A percentile compares a stretch with the other conserved stretches of the same genome.
These are phyloP conservation scores for Fragaria ananassa DNA, from an alignment of 306 rosid species.

Conservation along the genomic window DNA sequence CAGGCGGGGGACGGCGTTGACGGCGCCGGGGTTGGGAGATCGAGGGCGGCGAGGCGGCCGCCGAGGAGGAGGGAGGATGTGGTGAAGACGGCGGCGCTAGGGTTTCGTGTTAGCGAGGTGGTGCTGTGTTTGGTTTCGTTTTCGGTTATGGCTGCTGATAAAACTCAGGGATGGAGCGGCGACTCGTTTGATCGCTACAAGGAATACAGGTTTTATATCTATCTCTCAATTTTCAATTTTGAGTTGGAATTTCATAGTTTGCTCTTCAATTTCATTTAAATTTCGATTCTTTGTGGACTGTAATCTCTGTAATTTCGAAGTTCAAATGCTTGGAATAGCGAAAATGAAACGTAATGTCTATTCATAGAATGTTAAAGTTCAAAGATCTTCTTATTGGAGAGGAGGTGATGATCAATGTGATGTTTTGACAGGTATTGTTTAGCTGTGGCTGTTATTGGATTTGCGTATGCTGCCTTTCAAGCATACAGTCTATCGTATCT, in stretches of 20 bases:
- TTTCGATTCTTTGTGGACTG: neutral
- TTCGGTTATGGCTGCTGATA: slow-evolving; percentile 96
- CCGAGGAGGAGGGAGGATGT: slow-evolving; percentile 35
- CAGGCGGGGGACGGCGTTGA: slow-evolving; percentile 21
- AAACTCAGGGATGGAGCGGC: slow-evolving; percentile 97
- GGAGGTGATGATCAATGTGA: slow-evolving; percentile 8
- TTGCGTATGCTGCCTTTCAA: slow-evolving; percentile 72
- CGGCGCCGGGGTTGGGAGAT: slow-evolving; percentile 30
- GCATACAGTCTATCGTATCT: slow-evolving; percentile 51
- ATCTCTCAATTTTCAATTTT: neutral
- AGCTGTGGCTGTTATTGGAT: slow-evolving; percentile 68
- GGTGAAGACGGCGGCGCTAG: slow-evolving; percentile 63
- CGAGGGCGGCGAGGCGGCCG: slow-evolving; percentile 21
- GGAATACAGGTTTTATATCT: slow-evolving; percentile 71
- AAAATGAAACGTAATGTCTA: neutral
- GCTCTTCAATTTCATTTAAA: neutral
- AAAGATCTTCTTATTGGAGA: neutral
- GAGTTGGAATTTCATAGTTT: neutral
- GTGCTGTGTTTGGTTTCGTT: slow-evolving; percentile 82
- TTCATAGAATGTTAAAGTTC: neutral
- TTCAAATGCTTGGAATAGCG: neutral
- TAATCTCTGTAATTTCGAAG: neutral
- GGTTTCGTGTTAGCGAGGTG: slow-evolving; percentile 74
- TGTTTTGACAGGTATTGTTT: slow-evolving; percentile 77
- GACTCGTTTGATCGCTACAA: slow-evolving; percentile 96